Percentiles rank a stretch among this genome's conserved stretches.
These are phyloP conservation scores for Epichloe baconii DNA, from an alignment of 2,329 filamentous ascomycete genomes.

Conservation along the genomic window DNA sequence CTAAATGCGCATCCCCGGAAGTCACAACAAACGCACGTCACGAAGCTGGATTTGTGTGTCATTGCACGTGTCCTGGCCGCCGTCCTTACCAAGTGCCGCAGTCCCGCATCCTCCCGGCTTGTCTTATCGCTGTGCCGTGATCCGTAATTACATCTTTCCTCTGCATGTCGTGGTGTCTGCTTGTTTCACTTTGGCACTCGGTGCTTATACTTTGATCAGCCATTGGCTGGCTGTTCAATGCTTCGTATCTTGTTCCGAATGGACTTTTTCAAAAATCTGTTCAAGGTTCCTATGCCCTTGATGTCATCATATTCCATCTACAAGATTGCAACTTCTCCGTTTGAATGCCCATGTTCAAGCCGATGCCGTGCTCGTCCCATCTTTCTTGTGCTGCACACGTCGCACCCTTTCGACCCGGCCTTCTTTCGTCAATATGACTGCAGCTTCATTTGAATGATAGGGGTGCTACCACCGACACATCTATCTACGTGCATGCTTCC, in stretches of 20 bases:
- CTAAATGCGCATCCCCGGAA: background rate
- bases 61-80: conserved; percentile 1
- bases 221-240: background rate
- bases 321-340: background rate
- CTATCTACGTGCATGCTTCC: background rate
- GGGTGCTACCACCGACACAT: background rate
- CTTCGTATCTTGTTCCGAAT: too few species aligned
- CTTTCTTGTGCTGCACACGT: background rate
- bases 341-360: background rate
- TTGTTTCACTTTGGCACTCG: background rate
- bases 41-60: conserved; percentile 3
- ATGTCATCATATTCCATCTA: background rate
- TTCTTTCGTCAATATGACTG: conserved; percentile 1
- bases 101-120: background rate
- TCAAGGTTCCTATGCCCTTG: background rate
- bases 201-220: background rate
- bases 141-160: background rate
- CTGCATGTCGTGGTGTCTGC: background rate
- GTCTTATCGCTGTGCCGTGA: background rate
- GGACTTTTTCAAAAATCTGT: background rate
- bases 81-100: background rate
- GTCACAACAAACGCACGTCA: background rate
- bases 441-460: background rate
- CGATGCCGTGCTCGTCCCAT: background rate
- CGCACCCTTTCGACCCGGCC: background rate